Evolutionary conservation across 2,329 filamentous ascomycete species (phyloP).

Genomic region (Lasiodiplodia hormozganensis): DNA sequence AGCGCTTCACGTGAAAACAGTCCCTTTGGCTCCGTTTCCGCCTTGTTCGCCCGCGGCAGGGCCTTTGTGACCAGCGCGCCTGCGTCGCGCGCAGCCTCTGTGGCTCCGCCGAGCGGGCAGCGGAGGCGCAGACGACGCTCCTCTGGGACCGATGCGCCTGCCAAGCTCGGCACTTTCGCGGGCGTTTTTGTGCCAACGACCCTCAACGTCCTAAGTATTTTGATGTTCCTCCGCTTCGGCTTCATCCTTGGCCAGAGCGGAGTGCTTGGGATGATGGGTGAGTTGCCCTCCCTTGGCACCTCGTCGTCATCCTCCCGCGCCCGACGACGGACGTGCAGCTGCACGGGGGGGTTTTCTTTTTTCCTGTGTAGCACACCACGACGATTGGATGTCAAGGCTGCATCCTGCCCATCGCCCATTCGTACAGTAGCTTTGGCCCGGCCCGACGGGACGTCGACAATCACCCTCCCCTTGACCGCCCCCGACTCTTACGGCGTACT

Average conservation of each 20-base stretch:
- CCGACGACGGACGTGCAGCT: not conserved
- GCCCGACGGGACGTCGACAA: not conserved
- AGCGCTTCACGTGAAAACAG: conserved; percentile 5
- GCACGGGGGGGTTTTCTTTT: not conserved
- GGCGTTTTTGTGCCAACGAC: conserved; percentile 83
- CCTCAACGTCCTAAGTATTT: conserved; percentile 85
- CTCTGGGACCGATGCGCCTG: conserved; percentile 25
- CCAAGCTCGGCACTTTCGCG: conserved; percentile 74
- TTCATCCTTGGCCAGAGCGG: conserved; percentile 83
- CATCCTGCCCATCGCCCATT: too few species aligned
- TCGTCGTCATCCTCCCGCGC: not conserved
- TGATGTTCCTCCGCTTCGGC: conserved; percentile 91
- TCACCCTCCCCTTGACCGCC: not conserved
- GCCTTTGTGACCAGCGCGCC: not conserved
- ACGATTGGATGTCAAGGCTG: too few species aligned
- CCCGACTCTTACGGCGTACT: not conserved
- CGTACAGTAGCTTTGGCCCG: not conserved
- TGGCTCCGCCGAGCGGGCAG: conserved; percentile 22
- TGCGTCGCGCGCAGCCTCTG: conserved; percentile 1
- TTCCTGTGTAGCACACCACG: too few species aligned
- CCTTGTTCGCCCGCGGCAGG: not conserved
- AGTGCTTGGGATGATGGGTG: conserved; percentile 79
- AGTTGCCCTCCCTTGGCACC: conserved; percentile 35
- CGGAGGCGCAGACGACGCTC: conserved; percentile 2
- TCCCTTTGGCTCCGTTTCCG: conserved; percentile 10